These are phyloP conservation scores for Wickerhamomyces bisporus DNA, from an alignment of 805 yeast genomes.

Conservation along the genomic window DNA sequence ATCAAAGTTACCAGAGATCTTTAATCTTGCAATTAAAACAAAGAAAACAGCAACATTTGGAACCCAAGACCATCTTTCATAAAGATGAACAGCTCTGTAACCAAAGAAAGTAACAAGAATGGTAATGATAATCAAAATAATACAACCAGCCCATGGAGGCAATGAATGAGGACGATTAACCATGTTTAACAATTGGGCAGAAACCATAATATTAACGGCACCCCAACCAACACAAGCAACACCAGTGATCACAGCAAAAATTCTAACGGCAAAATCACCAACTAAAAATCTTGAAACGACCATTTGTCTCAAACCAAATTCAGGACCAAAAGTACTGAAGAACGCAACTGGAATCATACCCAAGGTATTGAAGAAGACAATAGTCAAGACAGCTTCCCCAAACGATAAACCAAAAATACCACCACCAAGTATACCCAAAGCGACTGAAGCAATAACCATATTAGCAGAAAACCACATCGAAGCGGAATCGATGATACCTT, in stretches of 20 bases:
- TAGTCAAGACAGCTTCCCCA: constrained; percentile 62
- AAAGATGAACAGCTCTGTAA: constrained; percentile 71
- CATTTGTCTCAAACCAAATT: constrained; percentile 86
- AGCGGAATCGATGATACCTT: constrained; percentile 59
- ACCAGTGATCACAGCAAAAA: constrained; percentile 71
- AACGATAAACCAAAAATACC: constrained; percentile 64
- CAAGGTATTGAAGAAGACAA: constrained; percentile 66
- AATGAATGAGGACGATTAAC: constrained; percentile 54
- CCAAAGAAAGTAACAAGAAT: constrained; percentile 78
- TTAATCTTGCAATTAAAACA: constrained; percentile 73
- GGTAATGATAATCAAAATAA: constrained; percentile 64
- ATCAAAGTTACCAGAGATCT: constrained; percentile 58
- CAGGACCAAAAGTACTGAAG: constrained; percentile 78
- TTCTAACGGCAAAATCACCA: constrained; percentile 71
- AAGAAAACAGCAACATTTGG: constrained; percentile 72
- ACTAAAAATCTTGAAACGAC: constrained; percentile 69
- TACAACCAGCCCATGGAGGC: constrained; percentile 91
- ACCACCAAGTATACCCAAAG: constrained; percentile 71
- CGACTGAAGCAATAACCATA: constrained; percentile 76
- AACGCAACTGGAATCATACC: constrained; percentile 81
- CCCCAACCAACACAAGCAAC: constrained; percentile 95
- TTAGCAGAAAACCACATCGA: constrained; percentile 92
- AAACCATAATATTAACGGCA: constrained; percentile 84
- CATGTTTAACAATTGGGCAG: constrained; percentile 77
- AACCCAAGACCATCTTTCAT: constrained; percentile 86